Conservation (phyloP, 768 basidiomycete genomes). For the Boletus reticuloceps region DNA sequence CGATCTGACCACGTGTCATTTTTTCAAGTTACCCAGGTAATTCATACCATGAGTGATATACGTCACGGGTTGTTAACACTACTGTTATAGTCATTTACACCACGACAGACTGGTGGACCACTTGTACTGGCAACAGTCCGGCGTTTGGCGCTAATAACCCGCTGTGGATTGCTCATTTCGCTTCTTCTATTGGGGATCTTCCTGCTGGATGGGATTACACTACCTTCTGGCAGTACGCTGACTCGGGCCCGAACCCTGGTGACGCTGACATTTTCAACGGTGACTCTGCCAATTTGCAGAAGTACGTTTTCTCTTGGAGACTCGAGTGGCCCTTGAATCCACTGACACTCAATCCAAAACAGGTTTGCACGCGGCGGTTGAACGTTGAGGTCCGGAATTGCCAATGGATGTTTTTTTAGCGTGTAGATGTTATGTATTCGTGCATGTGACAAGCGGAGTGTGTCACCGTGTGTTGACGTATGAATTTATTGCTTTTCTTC, state of each 20-base stretch:
- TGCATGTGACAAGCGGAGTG: too few species aligned
- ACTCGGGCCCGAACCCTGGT: slow-evolving; percentile 54
- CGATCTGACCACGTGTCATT: not conserved
- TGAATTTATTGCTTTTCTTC: too few species aligned
- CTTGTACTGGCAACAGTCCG: slow-evolving; percentile 58
- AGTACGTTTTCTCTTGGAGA: slow-evolving; percentile 24
- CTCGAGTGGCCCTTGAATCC: not conserved
- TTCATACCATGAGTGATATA: not conserved
- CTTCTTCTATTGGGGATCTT: slow-evolving; percentile 48
- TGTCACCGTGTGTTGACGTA: too few species aligned
- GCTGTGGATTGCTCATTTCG: slow-evolving; percentile 59
- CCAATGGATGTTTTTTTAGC: too few species aligned
- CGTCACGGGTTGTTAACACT: not conserved
- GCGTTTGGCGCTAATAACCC: slow-evolving; percentile 51
- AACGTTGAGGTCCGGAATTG: too few species aligned
- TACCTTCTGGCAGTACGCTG: slow-evolving; percentile 63
- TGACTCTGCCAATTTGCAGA: slow-evolving; percentile 38
- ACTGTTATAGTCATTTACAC: slow-evolving; percentile 52
- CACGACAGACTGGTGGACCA: slow-evolving; percentile 65
- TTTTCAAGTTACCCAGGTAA: slow-evolving; percentile 41
- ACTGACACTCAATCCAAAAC: not conserved
- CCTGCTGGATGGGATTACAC: slow-evolving; percentile 57
- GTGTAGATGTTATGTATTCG: too few species aligned
- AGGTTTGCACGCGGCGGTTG: slow-evolving; percentile 16
- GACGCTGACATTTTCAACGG: slow-evolving; percentile 61